Evolutionary conservation across 371 early-diverging fungal species (phyloP), one percentile per base, ranked within the genome.

Genomic region (Dinochytrium kinnereticum): DNA sequence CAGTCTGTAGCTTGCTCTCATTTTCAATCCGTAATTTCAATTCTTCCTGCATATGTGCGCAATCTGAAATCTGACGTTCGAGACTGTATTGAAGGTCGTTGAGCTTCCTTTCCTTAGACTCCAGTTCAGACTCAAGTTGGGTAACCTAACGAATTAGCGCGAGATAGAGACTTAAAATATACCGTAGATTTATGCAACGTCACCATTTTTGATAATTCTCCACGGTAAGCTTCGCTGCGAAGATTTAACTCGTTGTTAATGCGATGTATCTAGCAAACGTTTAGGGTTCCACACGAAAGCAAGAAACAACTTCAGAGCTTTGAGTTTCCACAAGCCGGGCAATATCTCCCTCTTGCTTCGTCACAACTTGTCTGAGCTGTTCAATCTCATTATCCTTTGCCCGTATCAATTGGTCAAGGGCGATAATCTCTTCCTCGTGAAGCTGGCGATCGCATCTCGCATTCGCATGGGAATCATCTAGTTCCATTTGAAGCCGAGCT

Each of bases 1-100:
- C 19, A 33, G 30, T 39, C 71, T 74, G 50, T 2, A 78, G 59
- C 26, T 74, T 50, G 26, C 39, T 37, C 57, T 81, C 75, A 5
- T 19, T 1, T 1, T 72, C 76, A 0, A 61, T 68, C 21, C 44
- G 64, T 38, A 44, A 40, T 49, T 37, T 53, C 24, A 78, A 36
- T 37, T 81, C 73, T 0, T 70, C 53, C n/a, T 70, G 40, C 21
- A 30, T 24, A 5, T 17, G 55, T 3, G 7, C 31, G 7, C 3
- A 61, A 15, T 61, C 61, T 10, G 17, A 10, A 10, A 13, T 61
- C 34, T 34, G 61, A 30, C 26, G 30, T 15, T 34, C 61, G 3
- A 31, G 34, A 7, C 7, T 24, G 3, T 5, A 13, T 61, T 34
- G 10, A 3, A 61, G 3, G 30, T 31, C 37, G 2, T 61, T 5